These are phyloP conservation scores for Hypoxylon fragiforme DNA, from an alignment of 495 filamentous ascomycete species.

Conservation along the genomic window DNA sequence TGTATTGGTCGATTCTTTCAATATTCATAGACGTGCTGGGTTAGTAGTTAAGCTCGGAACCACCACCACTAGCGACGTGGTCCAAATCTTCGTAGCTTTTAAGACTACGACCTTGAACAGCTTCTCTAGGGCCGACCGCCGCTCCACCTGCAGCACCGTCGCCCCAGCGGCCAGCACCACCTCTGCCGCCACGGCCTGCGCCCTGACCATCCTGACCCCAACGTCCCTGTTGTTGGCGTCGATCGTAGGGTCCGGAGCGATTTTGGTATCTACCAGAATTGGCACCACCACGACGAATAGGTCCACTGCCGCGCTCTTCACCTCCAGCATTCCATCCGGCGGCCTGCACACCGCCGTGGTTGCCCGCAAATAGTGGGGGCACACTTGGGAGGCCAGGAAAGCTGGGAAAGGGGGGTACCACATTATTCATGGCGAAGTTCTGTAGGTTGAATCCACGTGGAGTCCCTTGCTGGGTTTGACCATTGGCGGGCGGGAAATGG, in stretches of 20 bases:
- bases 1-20: conserved; percentile 27
- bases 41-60: conserved; percentile 68
- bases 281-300: conserved; percentile 50
- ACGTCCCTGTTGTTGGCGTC: conserved; percentile 49
- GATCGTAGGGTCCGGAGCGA: conserved; percentile 54
- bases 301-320: conserved; percentile 53
- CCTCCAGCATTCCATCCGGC: conserved; percentile 51
- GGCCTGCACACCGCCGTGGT: conserved; percentile 48
- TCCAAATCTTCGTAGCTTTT: conserved; percentile 98
- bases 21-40: too few relatives aligned
- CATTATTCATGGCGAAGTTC: conserved; percentile 58
- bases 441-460: conserved; percentile 88
- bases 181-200: conserved; percentile 53
- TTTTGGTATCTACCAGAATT: conserved; percentile 49
- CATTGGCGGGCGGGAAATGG: conserved; percentile 80
- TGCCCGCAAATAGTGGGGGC: conserved; percentile 60
- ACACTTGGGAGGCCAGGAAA: conserved; percentile 51
- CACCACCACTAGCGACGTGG: conserved; percentile 63
- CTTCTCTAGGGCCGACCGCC: conserved; percentile 77
- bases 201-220: conserved; percentile 44
- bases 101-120: conserved; percentile 84
- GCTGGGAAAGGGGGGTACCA: conserved; percentile 56
- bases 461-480: conserved; percentile 76
- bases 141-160: conserved; percentile 66
- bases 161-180: conserved; percentile 61